These are phyloP conservation scores for Monosporascus sp. DNA, from an alignment of 2,329 filamentous ascomycete species.

Conservation along the genomic window DNA sequence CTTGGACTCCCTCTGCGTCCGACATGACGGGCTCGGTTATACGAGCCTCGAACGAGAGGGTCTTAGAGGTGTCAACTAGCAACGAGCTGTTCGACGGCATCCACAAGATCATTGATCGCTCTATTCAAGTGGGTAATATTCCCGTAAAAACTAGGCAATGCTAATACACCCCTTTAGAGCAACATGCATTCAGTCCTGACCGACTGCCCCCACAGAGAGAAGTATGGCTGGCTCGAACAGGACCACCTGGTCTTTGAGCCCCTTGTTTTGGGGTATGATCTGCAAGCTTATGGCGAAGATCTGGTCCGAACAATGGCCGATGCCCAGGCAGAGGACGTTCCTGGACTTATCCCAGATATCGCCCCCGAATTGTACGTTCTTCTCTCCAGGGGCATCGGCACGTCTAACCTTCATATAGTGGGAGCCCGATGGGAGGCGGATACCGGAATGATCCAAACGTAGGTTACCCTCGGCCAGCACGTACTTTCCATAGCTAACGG, in stretches of 20 bases:
- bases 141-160: background rate
- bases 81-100: slow-evolving; percentile 4
- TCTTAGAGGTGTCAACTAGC: slow-evolving; percentile 1
- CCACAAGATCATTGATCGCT: slow-evolving; percentile 8
- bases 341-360: slow-evolving; percentile 7
- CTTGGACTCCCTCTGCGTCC: slow-evolving; percentile 2
- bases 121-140: background rate
- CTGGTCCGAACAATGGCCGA: slow-evolving; percentile 9
- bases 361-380: slow-evolving; percentile 6
- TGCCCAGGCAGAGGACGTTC: slow-evolving; percentile 5
- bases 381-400: background rate
- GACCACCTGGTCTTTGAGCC: slow-evolving; percentile 8
- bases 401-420: background rate
- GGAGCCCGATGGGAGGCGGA: slow-evolving; percentile 3
- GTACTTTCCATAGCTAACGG: background rate
- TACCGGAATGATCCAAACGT: slow-evolving; percentile 10
- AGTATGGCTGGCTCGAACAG: slow-evolving; percentile 10
- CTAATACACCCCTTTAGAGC: background rate
- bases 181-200: slow-evolving; percentile 10
- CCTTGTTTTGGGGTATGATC: slow-evolving; percentile 2
- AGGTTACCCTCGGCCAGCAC: background rate
- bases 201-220: slow-evolving; percentile 9
- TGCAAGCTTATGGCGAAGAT: slow-evolving; percentile 7
- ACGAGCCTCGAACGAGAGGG: slow-evolving; percentile 5
- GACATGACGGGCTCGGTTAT: slow-evolving; percentile 5